Percentiles rank a stretch among this genome's conserved stretches.
Evolutionary conservation across 2,329 filamentous ascomycete species (phyloP).

Genomic region (Dothidotthia symphoricarpi): DNA sequence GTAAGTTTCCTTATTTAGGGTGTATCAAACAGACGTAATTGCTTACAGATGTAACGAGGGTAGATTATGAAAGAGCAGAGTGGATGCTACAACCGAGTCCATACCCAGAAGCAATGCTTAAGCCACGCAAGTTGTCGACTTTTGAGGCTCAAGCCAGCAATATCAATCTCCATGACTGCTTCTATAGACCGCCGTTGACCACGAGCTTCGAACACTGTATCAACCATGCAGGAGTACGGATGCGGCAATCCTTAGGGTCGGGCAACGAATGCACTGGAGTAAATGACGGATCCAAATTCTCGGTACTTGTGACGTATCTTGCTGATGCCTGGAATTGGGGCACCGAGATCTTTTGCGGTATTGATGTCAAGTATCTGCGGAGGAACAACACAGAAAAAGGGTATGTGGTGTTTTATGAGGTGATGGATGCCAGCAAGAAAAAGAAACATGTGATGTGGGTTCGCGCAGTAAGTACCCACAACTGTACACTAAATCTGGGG

Average conservation of each 20-base stretch:
- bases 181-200: slow-evolving; percentile 59
- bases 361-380: slow-evolving; percentile 63
- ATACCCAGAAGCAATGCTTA: slow-evolving; percentile 60
- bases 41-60: background rate
- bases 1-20: too few relatives aligned
- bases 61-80: slow-evolving; percentile 59
- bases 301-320: slow-evolving; percentile 65
- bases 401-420: slow-evolving; percentile 64
- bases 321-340: slow-evolving; percentile 71
- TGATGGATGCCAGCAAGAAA: slow-evolving; percentile 61
- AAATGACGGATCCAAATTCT: slow-evolving; percentile 68
- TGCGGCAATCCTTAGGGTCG: slow-evolving; percentile 59
- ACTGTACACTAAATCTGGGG: too few relatives aligned
- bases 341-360: slow-evolving; percentile 68
- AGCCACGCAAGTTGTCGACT: slow-evolving; percentile 58
- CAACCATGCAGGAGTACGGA: slow-evolving; percentile 64
- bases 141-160: slow-evolving; percentile 60
- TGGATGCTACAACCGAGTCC: slow-evolving; percentile 58
- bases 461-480: slow-evolving; percentile 50
- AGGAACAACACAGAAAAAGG: too few relatives aligned
- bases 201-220: slow-evolving; percentile 61
- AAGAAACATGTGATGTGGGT: slow-evolving; percentile 67
- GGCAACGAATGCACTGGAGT: slow-evolving; percentile 64
- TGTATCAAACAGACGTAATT: slow-evolving; percentile 34
- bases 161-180: slow-evolving; percentile 52